Evolutionary conservation across 805 yeast genomes (phyloP).

Genomic region (Ogataea dorogensis): DNA sequence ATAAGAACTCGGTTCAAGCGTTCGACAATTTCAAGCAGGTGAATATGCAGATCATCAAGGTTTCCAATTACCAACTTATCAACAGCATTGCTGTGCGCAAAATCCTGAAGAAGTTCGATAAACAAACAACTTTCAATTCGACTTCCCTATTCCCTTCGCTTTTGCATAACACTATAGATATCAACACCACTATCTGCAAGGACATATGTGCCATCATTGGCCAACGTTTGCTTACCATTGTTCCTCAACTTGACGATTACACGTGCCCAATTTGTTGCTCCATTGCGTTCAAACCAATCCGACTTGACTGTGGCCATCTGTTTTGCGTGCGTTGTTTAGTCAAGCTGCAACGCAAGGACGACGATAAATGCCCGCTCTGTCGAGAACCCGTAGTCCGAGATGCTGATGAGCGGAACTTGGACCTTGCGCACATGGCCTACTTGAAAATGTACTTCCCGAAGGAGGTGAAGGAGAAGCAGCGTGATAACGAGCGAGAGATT

Average conservation of each 20-base stretch:
- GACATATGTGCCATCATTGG: conserved; percentile 57
- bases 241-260: conserved; percentile 77
- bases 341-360: conserved; percentile 57
- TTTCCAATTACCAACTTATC: conserved; percentile 58
- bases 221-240: conserved; percentile 48
- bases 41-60: conserved; percentile 54
- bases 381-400: conserved; percentile 49
- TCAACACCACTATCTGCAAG: conserved; percentile 44
- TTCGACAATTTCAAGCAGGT: conserved; percentile 51
- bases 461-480: conserved; percentile 62
- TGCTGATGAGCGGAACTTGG: conserved; percentile 64
- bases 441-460: conserved; percentile 62
- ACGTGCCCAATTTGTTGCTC: conserved; percentile 71
- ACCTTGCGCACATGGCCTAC: conserved; percentile 47
- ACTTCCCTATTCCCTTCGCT: conserved; percentile 43
- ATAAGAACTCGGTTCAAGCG: conserved; percentile 42
- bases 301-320: conserved; percentile 61
- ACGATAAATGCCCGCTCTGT: conserved; percentile 69
- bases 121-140: conserved; percentile 58
- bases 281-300: conserved; percentile 70
- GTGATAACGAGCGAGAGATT: conserved; percentile 50
- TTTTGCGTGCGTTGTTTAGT: conserved; percentile 74
- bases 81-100: conserved; percentile 64
- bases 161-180: conserved; percentile 18
- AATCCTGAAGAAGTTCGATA: conserved; percentile 74